Base-by-base conservation (phyloP, 1,284 basidiomycete species). In the Amylostereum areolatum region DNA sequence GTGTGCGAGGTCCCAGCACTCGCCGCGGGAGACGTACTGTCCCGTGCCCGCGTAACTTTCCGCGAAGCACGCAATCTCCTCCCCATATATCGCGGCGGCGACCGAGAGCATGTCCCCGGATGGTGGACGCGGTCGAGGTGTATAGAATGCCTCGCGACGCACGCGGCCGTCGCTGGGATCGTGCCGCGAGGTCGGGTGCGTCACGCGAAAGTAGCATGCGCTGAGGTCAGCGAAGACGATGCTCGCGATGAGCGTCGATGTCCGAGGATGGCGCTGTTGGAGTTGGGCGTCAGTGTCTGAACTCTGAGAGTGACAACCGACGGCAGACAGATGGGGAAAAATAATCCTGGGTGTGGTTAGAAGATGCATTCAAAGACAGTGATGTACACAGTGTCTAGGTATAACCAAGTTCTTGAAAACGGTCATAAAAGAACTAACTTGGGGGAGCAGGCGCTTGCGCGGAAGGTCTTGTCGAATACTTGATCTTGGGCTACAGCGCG, bases 1-100 rank as follows among this genome's bases (percentile, higher is more conserved):
- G 52, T 66, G 63, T 11, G 78, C 79, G 33, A 82, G 60, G 63
- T 80, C 77, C 80, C 80, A 82, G 59, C 78, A 81, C 56, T 80
- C 77, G 27, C 80, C 80, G 7, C 74, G 66, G 11, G 65, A 77
- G 51, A 78, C 75, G 47, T 69, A 73, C 51, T 65, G 55, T 2
- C 74, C 72, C 0, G 68, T 63, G 1, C 64, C 71, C 41, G 69
- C 66, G 55, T 71, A 79, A 40, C 66, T 60, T 59, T 76, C 71
- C 27, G 75, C 77, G 56, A 72, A 81, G 11, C 58, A 60, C 0
- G 74, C 76, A 41, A 80, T 64, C 0, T 67, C 68, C 50, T 74
- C 72, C 33, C 77, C 77, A 55, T 81, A 80, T 37, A 64, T 69
- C 61, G 74, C 69, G 56, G 70, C 65, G 3, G 77, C 76, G 2